These are phyloP conservation scores for Boletus sp. DNA, from an alignment of 768 basidiomycete genomes.

Conservation along the genomic window DNA sequence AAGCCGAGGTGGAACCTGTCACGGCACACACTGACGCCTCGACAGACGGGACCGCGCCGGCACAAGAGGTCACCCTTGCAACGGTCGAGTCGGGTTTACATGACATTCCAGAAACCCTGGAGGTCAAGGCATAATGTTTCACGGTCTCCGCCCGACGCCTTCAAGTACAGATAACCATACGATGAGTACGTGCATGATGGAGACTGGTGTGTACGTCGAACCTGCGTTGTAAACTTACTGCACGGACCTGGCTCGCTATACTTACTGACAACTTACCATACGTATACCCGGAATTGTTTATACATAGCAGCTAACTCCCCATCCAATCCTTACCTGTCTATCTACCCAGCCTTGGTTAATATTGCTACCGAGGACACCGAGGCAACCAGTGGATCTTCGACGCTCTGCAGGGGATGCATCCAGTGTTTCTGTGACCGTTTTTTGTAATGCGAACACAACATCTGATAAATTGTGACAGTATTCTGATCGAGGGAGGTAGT, in stretches of 20 bases:
- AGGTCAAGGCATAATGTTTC: slow-evolving; percentile 17
- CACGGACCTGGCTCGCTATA: slow-evolving; percentile 5
- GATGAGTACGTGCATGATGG: not conserved
- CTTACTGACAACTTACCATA: slow-evolving; percentile 15
- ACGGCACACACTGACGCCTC: not conserved
- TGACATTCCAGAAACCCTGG: slow-evolving; percentile 16
- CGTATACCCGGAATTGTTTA: slow-evolving; percentile 24
- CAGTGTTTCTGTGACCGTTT: too few species aligned
- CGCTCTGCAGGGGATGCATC: too few species aligned
- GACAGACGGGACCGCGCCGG: slow-evolving; percentile 4
- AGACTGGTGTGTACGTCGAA: not conserved
- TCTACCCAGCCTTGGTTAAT: not conserved
- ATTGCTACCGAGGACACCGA: too few species aligned
- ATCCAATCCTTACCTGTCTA: slow-evolving; percentile 2
- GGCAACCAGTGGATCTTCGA: too few species aligned
- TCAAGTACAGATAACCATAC: slow-evolving; percentile 24
- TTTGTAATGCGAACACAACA: too few species aligned
- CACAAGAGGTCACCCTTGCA: slow-evolving; percentile 1
- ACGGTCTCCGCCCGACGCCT: slow-evolving; percentile 6
- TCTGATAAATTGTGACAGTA: too few species aligned
- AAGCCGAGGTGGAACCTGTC: slow-evolving; percentile 2
- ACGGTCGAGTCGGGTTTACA: slow-evolving; percentile 2
- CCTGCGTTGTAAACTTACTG: slow-evolving; percentile 6
- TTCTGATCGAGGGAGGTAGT: too few species aligned
- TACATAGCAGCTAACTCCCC: slow-evolving; percentile 12